phyloP scores from a whole-genome alignment of 495 filamentous ascomycete genomes.

The Immersiella caudata region DNA sequence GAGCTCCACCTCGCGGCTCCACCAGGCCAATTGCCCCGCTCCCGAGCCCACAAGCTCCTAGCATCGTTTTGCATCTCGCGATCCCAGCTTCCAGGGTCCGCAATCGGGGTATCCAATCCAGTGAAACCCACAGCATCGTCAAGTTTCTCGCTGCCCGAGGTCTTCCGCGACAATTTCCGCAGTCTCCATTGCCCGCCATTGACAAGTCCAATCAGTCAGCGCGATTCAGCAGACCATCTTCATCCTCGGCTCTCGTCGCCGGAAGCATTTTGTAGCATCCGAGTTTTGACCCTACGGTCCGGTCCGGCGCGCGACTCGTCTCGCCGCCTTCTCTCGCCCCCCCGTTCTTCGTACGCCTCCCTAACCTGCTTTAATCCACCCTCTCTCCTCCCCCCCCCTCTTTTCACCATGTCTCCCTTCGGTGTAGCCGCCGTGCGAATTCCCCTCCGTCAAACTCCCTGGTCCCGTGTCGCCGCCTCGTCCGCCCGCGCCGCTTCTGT shows the following conservation, averaged over 20 bases:
- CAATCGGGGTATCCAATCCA: neutral
- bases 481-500: constrained; percentile 29
- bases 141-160: constrained; percentile 11
- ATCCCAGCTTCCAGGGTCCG: constrained; percentile 13
- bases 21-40: neutral
- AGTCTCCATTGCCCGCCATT: constrained; percentile 23
- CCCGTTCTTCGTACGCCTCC: constrained; percentile 17
- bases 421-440: constrained; percentile 32
- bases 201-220: constrained; percentile 17
- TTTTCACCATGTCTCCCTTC: constrained; percentile 38
- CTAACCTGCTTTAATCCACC: constrained; percentile 21
- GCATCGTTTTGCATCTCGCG: neutral
- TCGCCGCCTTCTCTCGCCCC: constrained; percentile 20
- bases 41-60: neutral
- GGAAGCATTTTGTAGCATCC: constrained; percentile 23
- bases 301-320: constrained; percentile 31
- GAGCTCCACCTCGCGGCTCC: neutral
- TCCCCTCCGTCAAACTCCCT: constrained; percentile 32
- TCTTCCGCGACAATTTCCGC: constrained; percentile 25
- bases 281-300: constrained; percentile 18
- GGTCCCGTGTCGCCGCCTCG: constrained; percentile 27
- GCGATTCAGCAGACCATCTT: constrained; percentile 8
- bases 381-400: constrained; percentile 19
- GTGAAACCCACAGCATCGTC: constrained; percentile 9
- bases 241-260: constrained; percentile 35